phyloP scores from a whole-genome alignment of 2,329 filamentous ascomycete species.

The Aureobasidium subglaciale region DNA sequence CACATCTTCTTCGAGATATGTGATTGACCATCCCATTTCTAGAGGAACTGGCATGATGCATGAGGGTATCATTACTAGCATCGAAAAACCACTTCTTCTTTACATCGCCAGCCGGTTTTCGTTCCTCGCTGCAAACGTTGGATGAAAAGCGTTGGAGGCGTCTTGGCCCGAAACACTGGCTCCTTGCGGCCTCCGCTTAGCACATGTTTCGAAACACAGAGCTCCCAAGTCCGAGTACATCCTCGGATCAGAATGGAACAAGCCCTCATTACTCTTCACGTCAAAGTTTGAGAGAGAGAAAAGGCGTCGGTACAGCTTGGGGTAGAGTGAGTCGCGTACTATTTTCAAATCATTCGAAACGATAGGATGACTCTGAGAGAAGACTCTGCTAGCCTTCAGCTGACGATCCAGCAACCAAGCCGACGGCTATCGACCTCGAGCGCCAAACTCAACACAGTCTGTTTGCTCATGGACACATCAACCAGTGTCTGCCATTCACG shows the following conservation, averaged over 20 bases:
- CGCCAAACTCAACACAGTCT: background rate
- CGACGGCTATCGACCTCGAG: background rate
- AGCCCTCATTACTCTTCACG: background rate
- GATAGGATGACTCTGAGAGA: background rate
- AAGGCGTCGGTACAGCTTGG: background rate
- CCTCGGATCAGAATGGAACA: background rate
- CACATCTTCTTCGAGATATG: background rate
- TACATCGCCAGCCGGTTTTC: background rate
- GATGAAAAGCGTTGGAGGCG: conserved; percentile 4
- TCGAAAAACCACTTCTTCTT: no score
- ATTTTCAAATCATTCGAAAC: conserved; percentile 7
- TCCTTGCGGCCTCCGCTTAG: background rate
- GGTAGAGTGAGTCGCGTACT: background rate
- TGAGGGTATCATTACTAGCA: background rate
- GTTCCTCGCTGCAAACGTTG: conserved; percentile 5
- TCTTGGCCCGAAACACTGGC: conserved; percentile 8
- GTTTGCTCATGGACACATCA: background rate
- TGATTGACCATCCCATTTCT: background rate
- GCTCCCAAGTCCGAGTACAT: background rate
- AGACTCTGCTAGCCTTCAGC: background rate
- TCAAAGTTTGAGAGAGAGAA: background rate
- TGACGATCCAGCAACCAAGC: background rate
- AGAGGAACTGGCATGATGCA: background rate
- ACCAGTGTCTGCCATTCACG: background rate
- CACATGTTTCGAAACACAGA: conserved; percentile 5